Percentiles rank a stretch among this genome's conserved stretches.
Conservation (phyloP, 495 filamentous ascomycete genomes). For the Tuber melanosporum region DNA sequence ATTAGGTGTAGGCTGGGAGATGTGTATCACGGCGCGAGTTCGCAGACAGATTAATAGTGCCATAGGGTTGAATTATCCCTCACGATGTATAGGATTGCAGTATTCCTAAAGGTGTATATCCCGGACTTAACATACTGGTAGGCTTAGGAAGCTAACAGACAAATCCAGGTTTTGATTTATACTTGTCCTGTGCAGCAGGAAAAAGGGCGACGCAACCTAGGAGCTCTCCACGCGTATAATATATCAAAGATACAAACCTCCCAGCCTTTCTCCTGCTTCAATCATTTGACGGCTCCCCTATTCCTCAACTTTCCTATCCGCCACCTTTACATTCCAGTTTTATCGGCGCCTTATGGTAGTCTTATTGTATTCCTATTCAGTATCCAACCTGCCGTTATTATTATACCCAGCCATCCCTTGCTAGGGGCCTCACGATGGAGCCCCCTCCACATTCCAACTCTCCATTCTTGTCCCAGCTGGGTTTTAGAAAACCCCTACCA, state of each 20-base stretch:
- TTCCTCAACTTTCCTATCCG: neutral
- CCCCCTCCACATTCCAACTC: conserved; percentile 24
- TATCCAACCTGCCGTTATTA: neutral
- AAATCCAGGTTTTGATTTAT: neutral
- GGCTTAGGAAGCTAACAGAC: neutral
- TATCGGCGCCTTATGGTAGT: neutral
- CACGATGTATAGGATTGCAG: neutral
- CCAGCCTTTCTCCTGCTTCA: neutral
- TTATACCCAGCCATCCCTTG: conserved; percentile 15
- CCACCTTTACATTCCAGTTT: neutral
- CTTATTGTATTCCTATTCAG: neutral
- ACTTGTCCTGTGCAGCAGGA: neutral
- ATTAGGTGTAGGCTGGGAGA: neutral
- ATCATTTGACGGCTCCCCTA: neutral
- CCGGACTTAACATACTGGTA: neutral
- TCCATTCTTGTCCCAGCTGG: neutral
- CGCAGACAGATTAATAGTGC: neutral
- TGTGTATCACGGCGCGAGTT: neutral
- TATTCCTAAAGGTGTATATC: neutral
- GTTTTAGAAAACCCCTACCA: conserved; percentile 16
- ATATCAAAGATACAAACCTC: neutral
- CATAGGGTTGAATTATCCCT: neutral
- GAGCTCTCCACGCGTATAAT: neutral
- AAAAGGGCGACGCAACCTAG: neutral
- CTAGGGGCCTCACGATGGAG: conserved; percentile 15